phyloP scores from a whole-genome alignment of 2,329 filamentous ascomycete genomes.

The Xylariaceae sp. region DNA sequence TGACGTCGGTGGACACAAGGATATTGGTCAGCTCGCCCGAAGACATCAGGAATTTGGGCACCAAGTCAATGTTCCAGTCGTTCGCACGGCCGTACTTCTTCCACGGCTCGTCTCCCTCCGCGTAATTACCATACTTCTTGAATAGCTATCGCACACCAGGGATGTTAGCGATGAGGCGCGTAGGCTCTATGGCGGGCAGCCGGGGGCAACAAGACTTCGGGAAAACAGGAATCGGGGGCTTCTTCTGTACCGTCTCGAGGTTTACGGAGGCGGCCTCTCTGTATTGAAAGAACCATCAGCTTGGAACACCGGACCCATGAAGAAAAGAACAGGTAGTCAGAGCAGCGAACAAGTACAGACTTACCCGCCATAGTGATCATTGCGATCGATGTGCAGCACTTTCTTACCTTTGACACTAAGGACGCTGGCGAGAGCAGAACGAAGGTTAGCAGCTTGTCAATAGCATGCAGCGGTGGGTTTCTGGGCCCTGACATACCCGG shows the following conservation, averaged over 20 bases:
- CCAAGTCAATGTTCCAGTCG: conserved; percentile 99
- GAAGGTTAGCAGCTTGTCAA: conserved; percentile 7
- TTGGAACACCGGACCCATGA: conserved; percentile 22
- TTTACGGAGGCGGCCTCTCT: conserved; percentile 96
- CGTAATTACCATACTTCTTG: conserved; percentile 89
- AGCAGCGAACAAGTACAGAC: conserved; percentile 33
- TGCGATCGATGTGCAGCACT: conserved; percentile 97
- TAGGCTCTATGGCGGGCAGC: neutral
- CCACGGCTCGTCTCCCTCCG: conserved; percentile 82
- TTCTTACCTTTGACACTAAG: conserved; percentile 98
- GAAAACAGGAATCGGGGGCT: conserved; percentile 9
- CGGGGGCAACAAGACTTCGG: conserved; percentile 2
- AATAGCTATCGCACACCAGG: conserved; percentile 55
- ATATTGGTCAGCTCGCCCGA: conserved; percentile 98
- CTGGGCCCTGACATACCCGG: conserved; percentile 62
- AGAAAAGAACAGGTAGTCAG: conserved; percentile 9
- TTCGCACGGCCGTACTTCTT: conserved; percentile 95
- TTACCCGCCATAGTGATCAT: conserved; percentile 97
- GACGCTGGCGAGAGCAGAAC: conserved; percentile 54
- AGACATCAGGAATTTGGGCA: conserved; percentile 98
- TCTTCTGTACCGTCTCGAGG: conserved; percentile 73
- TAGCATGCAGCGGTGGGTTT: neutral
- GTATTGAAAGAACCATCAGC: conserved; percentile 25
- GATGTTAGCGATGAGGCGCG: conserved; percentile 12
- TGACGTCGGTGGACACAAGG: conserved; percentile 90